Evolutionary conservation across 2,329 filamentous ascomycete genomes (phyloP), one percentile per base, ranked within the genome.

Genomic region (Aspergillus proliferans): DNA sequence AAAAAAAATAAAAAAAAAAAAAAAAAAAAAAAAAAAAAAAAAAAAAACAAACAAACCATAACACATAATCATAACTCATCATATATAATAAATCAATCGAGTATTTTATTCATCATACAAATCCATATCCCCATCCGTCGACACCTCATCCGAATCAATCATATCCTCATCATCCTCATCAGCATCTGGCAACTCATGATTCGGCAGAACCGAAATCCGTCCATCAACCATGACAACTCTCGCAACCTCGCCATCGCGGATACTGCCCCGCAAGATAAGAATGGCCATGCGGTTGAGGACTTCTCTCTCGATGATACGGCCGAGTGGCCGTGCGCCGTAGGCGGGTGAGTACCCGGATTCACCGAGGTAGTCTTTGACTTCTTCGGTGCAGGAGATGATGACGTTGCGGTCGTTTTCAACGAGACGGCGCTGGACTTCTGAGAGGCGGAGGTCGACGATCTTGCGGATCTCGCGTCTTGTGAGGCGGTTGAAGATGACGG

Each of bases 401-500:
- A 98, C 86, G 57, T 94, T 92, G 62, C 90, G 85, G 51, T 85
- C 84, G 65, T 98, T 98, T 62, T 84, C 78, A 28, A 78, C 73
- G n/a, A 98, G 82, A 39, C 93, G 88, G 68, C 88, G 88, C 78
- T 98, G 93, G 54, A 98, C 92, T 67, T 98, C 93, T 2, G 55
- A 51, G 30, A 98, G 79, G 41, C 93, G 86, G 19, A 98, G 78
- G 65, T 98, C 93, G 52, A 98, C 93, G 65, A 98, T 97, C 75
- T 83, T 89, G 64, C 93, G 86, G 62, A 98, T 98, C 73, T 98
- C 93, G 49, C 73, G 77, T 67, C 84, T 86, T 3, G 88, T 92
- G 48, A 98, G 86, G 43, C 93, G 87, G 78, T 98, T 98, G 82
- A 98, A 98, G 74, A 98, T 96, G 73, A 98, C 91, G 47, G 85